Conservation (phyloP, 2,329 filamentous ascomycete species). For the Fusarium anguioides region DNA sequence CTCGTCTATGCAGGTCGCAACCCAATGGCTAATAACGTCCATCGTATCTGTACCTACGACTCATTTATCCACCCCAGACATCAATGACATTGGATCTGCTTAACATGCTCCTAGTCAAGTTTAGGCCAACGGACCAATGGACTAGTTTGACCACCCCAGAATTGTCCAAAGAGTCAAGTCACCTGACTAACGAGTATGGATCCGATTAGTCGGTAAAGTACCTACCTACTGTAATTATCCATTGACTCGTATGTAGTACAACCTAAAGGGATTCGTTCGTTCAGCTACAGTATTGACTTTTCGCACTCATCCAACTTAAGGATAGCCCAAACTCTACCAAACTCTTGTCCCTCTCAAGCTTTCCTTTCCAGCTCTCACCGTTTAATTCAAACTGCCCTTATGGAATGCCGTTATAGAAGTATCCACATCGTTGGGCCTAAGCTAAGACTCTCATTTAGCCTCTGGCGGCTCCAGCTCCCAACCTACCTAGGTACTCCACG, state of each 20-base stretch:
- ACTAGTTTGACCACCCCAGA: conserved; percentile 16
- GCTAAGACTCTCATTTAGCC: conserved; percentile 21
- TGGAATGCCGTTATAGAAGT: conserved; percentile 25
- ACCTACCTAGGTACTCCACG: no score
- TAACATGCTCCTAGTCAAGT: conserved; percentile 1
- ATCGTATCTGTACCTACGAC: neutral
- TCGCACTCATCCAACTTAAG: neutral
- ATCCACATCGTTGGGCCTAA: conserved; percentile 8
- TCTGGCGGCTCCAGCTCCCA: conserved; percentile 2
- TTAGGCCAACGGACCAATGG: conserved; percentile 2
- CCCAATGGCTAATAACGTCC: neutral
- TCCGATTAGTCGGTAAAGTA: conserved; percentile 11
- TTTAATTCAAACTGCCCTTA: conserved; percentile 10
- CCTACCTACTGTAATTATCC: neutral
- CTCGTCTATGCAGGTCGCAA: neutral
- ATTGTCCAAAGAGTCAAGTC: conserved; percentile 6
- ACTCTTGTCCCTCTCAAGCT: neutral
- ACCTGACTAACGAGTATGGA: conserved; percentile 10
- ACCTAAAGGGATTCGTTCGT: neutral
- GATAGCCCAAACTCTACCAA: conserved; percentile 2
- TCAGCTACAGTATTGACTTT: neutral
- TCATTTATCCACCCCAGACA: neutral
- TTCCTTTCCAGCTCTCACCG: conserved; percentile 12
- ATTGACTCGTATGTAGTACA: neutral
- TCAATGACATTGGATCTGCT: conserved; percentile 5